phyloP scores from a whole-genome alignment of 2,329 filamentous ascomycete species.

The Penicillium frequentans region DNA sequence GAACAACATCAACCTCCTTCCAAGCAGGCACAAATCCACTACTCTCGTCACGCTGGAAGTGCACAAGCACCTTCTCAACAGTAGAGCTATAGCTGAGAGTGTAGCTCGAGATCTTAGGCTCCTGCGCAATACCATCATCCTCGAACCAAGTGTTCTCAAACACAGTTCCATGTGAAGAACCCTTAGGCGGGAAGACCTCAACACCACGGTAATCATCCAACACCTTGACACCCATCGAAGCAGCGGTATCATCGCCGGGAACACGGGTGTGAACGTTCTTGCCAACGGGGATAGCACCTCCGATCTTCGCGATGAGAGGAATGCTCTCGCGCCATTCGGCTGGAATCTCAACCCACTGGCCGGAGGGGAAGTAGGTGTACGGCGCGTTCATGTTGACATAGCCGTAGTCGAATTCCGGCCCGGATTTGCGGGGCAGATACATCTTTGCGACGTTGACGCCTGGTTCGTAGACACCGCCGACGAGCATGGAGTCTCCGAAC shows the following conservation, averaged over 20 bases:
- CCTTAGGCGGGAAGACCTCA: slow-evolving; percentile 57
- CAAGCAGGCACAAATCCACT: slow-evolving; percentile 51
- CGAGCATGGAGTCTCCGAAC: slow-evolving; percentile 66
- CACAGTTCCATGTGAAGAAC: slow-evolving; percentile 38
- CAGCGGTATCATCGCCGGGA: slow-evolving; percentile 51
- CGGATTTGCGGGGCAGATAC: slow-evolving; percentile 58
- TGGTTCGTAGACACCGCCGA: slow-evolving; percentile 67
- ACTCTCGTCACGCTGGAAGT: slow-evolving; percentile 40
- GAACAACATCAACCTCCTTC: slow-evolving; percentile 50
- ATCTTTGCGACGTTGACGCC: slow-evolving; percentile 56
- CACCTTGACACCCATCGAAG: slow-evolving; percentile 39
- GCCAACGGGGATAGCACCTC: slow-evolving; percentile 56
- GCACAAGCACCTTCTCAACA: slow-evolving; percentile 45
- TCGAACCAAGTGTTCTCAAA: slow-evolving; percentile 54
- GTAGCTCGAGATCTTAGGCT: slow-evolving; percentile 44
- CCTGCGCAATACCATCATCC: slow-evolving; percentile 56
- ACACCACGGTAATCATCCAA: slow-evolving; percentile 58
- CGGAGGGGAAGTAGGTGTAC: slow-evolving; percentile 57
- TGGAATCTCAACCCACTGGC: slow-evolving; percentile 54
- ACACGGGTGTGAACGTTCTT: slow-evolving; percentile 53
- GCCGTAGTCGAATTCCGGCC: slow-evolving; percentile 51
- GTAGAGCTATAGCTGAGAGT: slow-evolving; percentile 47
- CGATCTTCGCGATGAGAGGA: slow-evolving; percentile 56
- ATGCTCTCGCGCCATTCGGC: slow-evolving; percentile 57
- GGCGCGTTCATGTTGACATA: slow-evolving; percentile 65